Percentiles rank a stretch among this genome's conserved stretches.
phyloP scores from a whole-genome alignment of 1,284 basidiomycete species.

The Trichosporon sp. region DNA sequence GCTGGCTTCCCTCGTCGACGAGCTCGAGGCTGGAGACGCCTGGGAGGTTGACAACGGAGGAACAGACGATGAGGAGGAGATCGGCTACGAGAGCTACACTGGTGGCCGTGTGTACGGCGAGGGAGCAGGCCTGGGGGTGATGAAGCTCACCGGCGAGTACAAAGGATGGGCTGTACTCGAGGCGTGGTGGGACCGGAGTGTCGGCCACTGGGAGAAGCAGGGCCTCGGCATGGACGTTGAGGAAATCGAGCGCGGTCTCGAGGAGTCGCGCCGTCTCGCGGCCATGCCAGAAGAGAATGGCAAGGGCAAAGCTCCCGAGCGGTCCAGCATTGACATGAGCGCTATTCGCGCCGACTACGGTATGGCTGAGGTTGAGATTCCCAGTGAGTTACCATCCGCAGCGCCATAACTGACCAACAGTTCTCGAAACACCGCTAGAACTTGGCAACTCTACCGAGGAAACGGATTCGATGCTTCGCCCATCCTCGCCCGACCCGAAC shows the following conservation, averaged over 20 bases:
- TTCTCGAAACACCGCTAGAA: background rate
- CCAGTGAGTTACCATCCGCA: constrained; percentile 28
- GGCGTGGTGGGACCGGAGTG: constrained; percentile 80
- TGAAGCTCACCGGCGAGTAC: constrained; percentile 73
- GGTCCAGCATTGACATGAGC: constrained; percentile 9
- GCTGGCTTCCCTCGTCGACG: constrained; percentile 87
- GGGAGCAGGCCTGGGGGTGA: constrained; percentile 51
- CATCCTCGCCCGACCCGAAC: constrained; percentile 31
- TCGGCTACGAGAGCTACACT: constrained; percentile 82
- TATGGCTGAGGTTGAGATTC: constrained; percentile 36
- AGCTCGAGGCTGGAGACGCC: constrained; percentile 81
- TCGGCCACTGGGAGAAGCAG: constrained; percentile 73
- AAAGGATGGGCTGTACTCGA: constrained; percentile 84
- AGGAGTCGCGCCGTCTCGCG: constrained; percentile 33
- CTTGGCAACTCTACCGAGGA: background rate
- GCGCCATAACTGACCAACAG: background rate
- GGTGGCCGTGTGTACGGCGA: constrained; percentile 67
- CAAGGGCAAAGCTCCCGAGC: constrained; percentile 26
- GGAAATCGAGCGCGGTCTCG: constrained; percentile 40
- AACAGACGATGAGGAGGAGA: constrained; percentile 57
- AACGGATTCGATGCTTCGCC: constrained; percentile 36
- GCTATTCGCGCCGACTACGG: constrained; percentile 31
- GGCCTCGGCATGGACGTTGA: constrained; percentile 58
- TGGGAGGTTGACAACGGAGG: constrained; percentile 64
- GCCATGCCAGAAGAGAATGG: constrained; percentile 23